These are phyloP conservation scores for Aspergillus sclerotioniger DNA, from an alignment of 495 filamentous ascomycete genomes.

Conservation along the genomic window DNA sequence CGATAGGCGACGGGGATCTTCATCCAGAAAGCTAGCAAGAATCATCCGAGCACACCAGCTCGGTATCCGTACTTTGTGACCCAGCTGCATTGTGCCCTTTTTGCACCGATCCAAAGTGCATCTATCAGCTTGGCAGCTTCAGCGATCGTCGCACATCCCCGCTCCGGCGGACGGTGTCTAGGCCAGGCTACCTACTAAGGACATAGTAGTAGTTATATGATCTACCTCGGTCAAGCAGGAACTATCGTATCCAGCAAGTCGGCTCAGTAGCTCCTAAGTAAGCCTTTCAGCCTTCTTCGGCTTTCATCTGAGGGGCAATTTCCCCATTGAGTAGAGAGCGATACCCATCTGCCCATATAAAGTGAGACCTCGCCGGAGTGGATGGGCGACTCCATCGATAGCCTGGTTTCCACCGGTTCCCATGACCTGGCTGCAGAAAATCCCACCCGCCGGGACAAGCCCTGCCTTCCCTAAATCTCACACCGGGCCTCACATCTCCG, in stretches of 20 bases:
- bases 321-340: background rate
- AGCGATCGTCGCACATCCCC: background rate
- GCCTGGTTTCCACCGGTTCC: background rate
- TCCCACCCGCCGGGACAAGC: constrained; percentile 4
- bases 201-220: background rate
- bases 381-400: background rate
- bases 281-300: background rate
- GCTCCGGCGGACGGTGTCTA: background rate
- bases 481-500: background rate
- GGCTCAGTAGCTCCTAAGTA: background rate
- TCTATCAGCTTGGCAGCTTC: background rate
- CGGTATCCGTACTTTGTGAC: background rate
- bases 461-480: background rate
- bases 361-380: background rate
- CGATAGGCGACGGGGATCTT: background rate
- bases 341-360: background rate
- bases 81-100: background rate
- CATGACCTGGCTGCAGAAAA: background rate
- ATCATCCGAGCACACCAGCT: background rate
- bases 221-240: background rate
- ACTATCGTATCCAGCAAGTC: background rate
- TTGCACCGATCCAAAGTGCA: background rate
- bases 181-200: background rate
- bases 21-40: background rate
- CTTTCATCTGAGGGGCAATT: background rate